These are phyloP conservation scores for Scytalidium sp. DNA, from an alignment of 2,329 filamentous ascomycete species.

Conservation along the genomic window DNA sequence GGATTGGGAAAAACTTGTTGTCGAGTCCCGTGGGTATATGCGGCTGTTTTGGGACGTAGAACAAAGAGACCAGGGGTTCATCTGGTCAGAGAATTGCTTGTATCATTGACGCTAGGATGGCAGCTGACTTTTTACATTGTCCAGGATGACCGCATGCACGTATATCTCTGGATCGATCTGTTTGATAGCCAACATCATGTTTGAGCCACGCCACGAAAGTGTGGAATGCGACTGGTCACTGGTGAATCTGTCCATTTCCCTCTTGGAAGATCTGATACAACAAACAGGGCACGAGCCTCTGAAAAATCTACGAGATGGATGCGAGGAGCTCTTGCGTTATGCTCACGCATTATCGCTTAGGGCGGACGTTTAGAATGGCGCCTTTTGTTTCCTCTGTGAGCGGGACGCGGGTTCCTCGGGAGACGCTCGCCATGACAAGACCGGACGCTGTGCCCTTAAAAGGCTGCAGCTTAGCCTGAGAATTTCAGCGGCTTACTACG, in stretches of 20 bases:
- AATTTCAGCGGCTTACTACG: too few relatives aligned
- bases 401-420: too few relatives aligned
- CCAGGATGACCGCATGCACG: conserved; percentile 21
- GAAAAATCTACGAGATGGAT: conserved; percentile 4
- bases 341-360: neutral
- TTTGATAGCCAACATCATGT: conserved; percentile 21
- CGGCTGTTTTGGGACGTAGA: conserved; percentile 14
- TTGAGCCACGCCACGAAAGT: conserved; percentile 13
- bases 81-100: conserved; percentile 20
- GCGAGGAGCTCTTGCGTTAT: conserved; percentile 5
- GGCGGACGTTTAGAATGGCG: too few relatives aligned
- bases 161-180: conserved; percentile 20
- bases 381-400: too few relatives aligned
- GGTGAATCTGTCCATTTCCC: conserved; percentile 10
- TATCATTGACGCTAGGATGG: conserved; percentile 4
- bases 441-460: too few relatives aligned
- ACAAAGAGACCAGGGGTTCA: conserved; percentile 13
- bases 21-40: conserved; percentile 16
- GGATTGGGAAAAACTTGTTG: conserved; percentile 18
- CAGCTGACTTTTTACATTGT: conserved; percentile 9
- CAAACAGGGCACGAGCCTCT: conserved; percentile 6
- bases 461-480: too few relatives aligned
- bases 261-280: conserved; percentile 4
- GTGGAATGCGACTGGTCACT: conserved; percentile 14
- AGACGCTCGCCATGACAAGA: too few relatives aligned